Evolutionary conservation across 1,284 basidiomycete genomes (phyloP).

Genomic region (Pseudozyma tsukubaensis): DNA sequence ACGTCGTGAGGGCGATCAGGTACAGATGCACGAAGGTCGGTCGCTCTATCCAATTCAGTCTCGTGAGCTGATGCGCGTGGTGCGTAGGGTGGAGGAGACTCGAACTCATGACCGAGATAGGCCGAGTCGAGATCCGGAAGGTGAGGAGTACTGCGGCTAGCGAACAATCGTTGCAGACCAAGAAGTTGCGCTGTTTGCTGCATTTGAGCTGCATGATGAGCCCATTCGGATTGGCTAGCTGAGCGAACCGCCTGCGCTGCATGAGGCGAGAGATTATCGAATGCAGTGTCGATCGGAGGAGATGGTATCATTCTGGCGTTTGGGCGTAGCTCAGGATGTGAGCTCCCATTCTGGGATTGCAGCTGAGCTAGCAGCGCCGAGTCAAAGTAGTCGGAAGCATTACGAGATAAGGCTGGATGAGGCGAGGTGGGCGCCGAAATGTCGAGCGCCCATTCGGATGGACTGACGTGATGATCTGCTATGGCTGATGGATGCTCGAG

Average conservation of each 20-base stretch:
- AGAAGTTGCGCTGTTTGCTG: conserved; percentile 44
- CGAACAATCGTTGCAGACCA: conserved; percentile 44
- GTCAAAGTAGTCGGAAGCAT: conserved; percentile 46
- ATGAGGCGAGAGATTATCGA: conserved; percentile 92
- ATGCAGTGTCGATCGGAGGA: conserved; percentile 71
- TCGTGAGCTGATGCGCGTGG: conserved; percentile 36
- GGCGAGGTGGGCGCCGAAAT: conserved; percentile 29
- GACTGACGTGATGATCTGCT: conserved; percentile 24
- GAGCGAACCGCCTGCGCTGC: conserved; percentile 92
- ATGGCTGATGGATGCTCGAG: conserved; percentile 23
- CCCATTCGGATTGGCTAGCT: conserved; percentile 84
- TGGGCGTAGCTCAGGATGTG: conserved; percentile 34
- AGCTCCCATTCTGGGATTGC: conserved; percentile 28
- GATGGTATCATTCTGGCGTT: conserved; percentile 10
- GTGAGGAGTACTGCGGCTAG: conserved; percentile 46
- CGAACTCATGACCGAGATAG: conserved; percentile 38
- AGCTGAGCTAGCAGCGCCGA: conserved; percentile 33
- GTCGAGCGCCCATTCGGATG: conserved; percentile 32
- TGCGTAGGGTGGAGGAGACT: conserved; percentile 47
- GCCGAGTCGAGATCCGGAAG: conserved; percentile 41
- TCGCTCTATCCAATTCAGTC: conserved; percentile 38
- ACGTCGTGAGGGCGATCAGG: not conserved
- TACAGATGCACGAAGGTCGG: conserved; percentile 4
- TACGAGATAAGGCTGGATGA: conserved; percentile 16
- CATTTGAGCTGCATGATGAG: conserved; percentile 45